A percentile compares a stretch with the other conserved stretches of the same genome.
phyloP scores from a whole-genome alignment of 306 rosid genomes.

The Corylus americana region DNA sequence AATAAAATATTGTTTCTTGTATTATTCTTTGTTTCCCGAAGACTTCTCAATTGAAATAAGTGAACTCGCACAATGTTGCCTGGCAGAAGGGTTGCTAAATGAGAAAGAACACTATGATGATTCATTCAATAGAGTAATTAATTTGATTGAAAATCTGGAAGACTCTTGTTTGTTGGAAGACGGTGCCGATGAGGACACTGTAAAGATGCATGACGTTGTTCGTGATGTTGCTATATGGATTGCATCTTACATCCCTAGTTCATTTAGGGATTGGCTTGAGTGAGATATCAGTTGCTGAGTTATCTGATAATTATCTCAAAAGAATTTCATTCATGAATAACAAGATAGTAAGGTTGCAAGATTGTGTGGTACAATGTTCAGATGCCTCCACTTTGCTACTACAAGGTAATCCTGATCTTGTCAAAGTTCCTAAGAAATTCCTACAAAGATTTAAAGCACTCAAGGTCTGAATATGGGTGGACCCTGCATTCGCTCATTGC shows the following conservation, averaged over 20 bases:
- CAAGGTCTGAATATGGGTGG: constrained; percentile 7
- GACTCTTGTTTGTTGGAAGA: constrained; percentile 28
- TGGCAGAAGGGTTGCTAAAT: constrained; percentile 5
- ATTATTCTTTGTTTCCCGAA: constrained; percentile 22
- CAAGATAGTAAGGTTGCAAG: not conserved
- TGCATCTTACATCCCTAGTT: not conserved
- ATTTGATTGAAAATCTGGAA: constrained; percentile 22
- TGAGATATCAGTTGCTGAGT: not conserved
- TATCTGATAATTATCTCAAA: not conserved
- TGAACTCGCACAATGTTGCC: constrained; percentile 17
- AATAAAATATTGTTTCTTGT: constrained; percentile 17
- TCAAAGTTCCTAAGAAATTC: constrained; percentile 3
- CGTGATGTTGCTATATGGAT: constrained; percentile 22
- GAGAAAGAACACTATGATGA: constrained; percentile 8
- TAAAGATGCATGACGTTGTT: constrained; percentile 24
- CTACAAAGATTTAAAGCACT: constrained; percentile 6
- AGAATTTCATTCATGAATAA: constrained; percentile 23
- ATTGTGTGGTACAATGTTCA: not conserved
- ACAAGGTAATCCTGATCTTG: not conserved
- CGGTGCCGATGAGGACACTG: not conserved
- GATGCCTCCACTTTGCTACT: constrained; percentile 2
- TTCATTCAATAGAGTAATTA: constrained; percentile 5
- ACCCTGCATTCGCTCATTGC: constrained; percentile 12
- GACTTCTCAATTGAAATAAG: constrained; percentile 5
- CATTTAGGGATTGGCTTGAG: not conserved